Percentiles rank a stretch among this genome's conserved stretches.
phyloP scores from a whole-genome alignment of 148 eudicot genomes.

The Chenopodium album region DNA sequence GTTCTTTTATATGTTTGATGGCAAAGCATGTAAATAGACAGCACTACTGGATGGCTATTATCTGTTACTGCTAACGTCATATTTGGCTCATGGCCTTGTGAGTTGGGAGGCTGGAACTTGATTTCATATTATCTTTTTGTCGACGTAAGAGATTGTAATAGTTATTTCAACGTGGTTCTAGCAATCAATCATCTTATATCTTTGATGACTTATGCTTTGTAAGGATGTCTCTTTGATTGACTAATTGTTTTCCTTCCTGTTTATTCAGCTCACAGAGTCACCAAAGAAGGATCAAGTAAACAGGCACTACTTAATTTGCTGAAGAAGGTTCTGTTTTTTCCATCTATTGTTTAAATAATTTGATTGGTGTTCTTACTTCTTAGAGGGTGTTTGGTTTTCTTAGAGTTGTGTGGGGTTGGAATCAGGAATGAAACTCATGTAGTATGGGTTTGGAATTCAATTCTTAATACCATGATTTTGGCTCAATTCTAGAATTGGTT shows the following conservation, averaged over 20 bases:
- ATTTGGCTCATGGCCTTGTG: neutral
- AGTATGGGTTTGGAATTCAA: no score
- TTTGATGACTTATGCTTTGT: neutral
- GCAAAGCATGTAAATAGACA: neutral
- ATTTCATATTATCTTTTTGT: neutral
- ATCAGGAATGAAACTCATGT: no score
- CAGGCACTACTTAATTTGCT: conserved; percentile 69
- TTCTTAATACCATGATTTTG: no score
- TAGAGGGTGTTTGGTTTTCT: no score
- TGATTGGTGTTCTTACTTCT: neutral
- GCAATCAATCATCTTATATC: neutral
- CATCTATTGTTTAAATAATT: neutral
- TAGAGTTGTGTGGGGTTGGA: no score
- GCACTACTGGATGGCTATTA: neutral
- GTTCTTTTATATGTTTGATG: neutral
- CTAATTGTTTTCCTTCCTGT: neutral
- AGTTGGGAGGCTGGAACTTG: neutral
- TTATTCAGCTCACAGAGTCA: conserved; percentile 56
- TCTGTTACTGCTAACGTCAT: neutral
- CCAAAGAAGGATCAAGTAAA: conserved; percentile 59
- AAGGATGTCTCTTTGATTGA: neutral
- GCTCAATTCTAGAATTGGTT: no score
- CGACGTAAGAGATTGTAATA: neutral
- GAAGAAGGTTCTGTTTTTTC: conserved; percentile 24
- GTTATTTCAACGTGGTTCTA: neutral